Evolutionary conservation across 257 asterid species (phyloP).

Genomic region (Hygrophila difformis): DNA sequence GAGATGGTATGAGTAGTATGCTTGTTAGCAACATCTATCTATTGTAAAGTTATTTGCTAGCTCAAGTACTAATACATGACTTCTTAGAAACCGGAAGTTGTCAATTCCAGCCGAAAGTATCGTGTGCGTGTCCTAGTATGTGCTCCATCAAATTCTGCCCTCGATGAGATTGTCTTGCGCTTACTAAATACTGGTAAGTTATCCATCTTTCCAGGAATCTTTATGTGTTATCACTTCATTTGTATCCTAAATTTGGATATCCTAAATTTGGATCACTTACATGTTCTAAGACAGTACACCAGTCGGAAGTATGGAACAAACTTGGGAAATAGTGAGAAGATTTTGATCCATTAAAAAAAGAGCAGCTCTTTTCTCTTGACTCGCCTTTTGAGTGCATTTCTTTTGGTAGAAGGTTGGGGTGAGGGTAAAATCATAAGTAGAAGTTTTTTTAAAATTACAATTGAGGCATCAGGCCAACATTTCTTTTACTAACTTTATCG

Average conservation of each 20-base stretch:
- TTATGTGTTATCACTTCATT: conserved; percentile 12
- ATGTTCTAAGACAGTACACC: neutral
- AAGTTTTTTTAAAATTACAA: no score
- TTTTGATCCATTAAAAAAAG: neutral
- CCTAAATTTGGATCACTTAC: no score
- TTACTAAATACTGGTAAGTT: conserved; percentile 64
- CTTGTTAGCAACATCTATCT: neutral
- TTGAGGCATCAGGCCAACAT: no score
- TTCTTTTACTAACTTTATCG: no score
- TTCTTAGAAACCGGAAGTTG: conserved; percentile 83
- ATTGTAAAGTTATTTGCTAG: conserved; percentile 13
- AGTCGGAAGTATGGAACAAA: neutral
- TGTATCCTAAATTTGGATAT: no score
- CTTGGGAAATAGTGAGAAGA: neutral
- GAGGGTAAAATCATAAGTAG: no score
- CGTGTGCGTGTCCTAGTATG: conserved; percentile 93
- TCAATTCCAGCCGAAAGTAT: conserved; percentile 79
- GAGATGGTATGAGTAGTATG: conserved; percentile 52
- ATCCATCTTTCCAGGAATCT: conserved; percentile 8
- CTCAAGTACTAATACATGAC: conserved; percentile 9
- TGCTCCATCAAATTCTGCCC: conserved; percentile 98
- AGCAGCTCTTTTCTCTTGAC: no score
- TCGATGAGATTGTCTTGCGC: conserved; percentile 90
- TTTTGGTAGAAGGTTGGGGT: no score
- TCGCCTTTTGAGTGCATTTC: no score